Evolutionary conservation across 2,329 filamentous ascomycete species (phyloP), one percentile per base, ranked within the genome.

Genomic region (Phoma herbarum): DNA sequence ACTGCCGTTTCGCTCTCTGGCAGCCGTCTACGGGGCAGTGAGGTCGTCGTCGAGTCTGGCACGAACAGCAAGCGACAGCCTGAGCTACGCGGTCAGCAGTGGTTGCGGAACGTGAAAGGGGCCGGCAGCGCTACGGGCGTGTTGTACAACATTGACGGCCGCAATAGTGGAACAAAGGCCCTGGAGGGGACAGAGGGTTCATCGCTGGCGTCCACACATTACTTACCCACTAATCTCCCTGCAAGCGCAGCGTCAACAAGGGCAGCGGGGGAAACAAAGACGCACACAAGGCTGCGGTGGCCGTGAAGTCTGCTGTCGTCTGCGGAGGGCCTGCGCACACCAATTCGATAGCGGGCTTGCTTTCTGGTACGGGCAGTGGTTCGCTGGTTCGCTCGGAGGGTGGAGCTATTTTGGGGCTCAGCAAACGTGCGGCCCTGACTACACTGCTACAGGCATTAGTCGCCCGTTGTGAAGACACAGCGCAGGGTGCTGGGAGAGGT

Each of bases 81-180:
- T 75, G 64, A 51, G 55, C 60, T 61, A 63, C 54, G 54, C 64
- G 60, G 69, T 76, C 70, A 76, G 72, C 70, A 60, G 58, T 65
- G 57, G 64, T 58, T 59, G 62, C 61, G 60, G 59, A 63, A 64
- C 54, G 62, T 64, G 67, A 70, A 71, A 70, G 67, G 67, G 69
- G 65, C 56, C 65, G 50, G 63, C 58, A 56, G 64, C 64, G 68
- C 66, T 65, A 65, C 66, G 60, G 68, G 63, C 71, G 64, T 72
- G 73, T 63, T 61, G 74, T 75, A 73, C 72, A 61, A 70, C 69
- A 71, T 73, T 69, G 69, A 63, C 66, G 69, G 66, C 64, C 69
- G 69, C 68, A 60, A 64, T 53, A 48, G 65, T 68, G 67, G 67
- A 70, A 73, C 74, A 71, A 73, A 70, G 63, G 63, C 57, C 26